Evolutionary conservation across 768 basidiomycete genomes (phyloP).

Genomic region (Lentinus brumalis): DNA sequence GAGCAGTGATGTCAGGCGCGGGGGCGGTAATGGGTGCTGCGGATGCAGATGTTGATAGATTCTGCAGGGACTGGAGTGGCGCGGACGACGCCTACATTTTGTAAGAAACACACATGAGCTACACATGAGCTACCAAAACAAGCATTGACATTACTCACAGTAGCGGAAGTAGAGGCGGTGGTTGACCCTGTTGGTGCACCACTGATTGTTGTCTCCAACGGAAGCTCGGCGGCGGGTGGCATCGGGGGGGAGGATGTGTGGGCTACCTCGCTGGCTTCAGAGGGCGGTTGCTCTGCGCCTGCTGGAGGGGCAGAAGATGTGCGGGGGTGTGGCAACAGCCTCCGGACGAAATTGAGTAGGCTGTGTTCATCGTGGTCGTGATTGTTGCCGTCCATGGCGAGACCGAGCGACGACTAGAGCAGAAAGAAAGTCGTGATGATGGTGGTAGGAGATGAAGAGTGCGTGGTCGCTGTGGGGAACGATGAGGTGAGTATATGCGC

Average conservation of each 20-base stretch:
- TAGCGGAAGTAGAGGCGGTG: neutral
- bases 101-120: no score
- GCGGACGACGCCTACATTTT: no score
- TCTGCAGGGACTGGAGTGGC: neutral
- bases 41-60: no score
- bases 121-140: neutral
- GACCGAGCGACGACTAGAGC: conserved; percentile 2
- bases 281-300: neutral
- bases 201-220: no score
- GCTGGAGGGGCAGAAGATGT: neutral
- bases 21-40: no score
- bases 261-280: no score
- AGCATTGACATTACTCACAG: neutral
- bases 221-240: no score
- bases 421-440: conserved; percentile 2
- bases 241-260: no score
- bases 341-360: conserved; percentile 13
- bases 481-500: neutral
- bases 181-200: no score
- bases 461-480: neutral
- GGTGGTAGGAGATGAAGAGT: conserved; percentile 18
- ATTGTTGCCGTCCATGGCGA: conserved; percentile 24
- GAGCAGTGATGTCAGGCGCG: neutral
- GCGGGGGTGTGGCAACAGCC: conserved; percentile 1
- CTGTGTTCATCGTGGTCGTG: conserved; percentile 14